Conservation (phyloP, 805 yeast species). For the Spathaspora girioi region DNA sequence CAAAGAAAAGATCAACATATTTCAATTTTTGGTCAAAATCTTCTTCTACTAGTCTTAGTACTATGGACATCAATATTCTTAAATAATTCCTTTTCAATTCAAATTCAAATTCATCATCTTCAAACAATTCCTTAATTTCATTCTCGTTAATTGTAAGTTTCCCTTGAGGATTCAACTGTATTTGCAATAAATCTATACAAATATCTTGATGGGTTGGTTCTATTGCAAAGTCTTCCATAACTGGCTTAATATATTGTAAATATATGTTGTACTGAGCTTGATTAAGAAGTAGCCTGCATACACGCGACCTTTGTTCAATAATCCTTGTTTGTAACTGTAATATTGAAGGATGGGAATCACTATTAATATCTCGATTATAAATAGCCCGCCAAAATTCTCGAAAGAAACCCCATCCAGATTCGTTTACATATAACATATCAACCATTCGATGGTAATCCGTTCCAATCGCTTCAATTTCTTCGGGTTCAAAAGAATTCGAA, state of each 20-base stretch:
- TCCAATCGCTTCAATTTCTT: conserved; percentile 12
- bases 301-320: neutral
- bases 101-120: neutral
- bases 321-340: neutral
- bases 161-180: neutral
- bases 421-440: neutral
- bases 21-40: neutral
- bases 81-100: neutral
- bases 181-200: neutral
- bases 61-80: neutral
- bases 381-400: conserved; percentile 1
- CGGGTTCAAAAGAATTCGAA: neutral
- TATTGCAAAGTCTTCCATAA: neutral
- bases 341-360: neutral
- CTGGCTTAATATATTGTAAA: neutral
- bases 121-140: neutral
- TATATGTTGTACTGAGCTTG: neutral
- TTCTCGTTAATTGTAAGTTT: neutral
- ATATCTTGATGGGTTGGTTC: neutral
- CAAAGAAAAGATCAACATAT: neutral
- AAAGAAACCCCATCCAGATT: neutral
- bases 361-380: neutral
- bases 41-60: neutral
- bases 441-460: neutral
- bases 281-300: neutral